Evolutionary conservation across 768 basidiomycete species (phyloP), one percentile per base, ranked within the genome.

Genomic region (Megacollybia marginata): DNA sequence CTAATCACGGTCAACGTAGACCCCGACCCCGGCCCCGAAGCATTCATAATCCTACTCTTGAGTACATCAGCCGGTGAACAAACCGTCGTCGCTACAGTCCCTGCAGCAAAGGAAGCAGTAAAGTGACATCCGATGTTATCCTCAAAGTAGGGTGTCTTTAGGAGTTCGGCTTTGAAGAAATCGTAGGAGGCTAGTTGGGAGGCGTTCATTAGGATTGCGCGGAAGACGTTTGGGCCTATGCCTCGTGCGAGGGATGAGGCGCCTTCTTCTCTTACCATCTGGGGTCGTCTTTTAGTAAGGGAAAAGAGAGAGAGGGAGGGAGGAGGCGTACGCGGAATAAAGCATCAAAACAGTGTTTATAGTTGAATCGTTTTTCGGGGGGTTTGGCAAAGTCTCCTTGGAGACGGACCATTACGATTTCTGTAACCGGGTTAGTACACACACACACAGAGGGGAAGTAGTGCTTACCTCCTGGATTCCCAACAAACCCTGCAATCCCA

Each of bases 131-230:
- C 60, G 47, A 92, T 90, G 58, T 92, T 92, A 56, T 95, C 92
- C 1, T 84, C 65, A 55, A 94, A 85, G 60, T 85, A 81, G 7
- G 64, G 55, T 3, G 80, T 81, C 64, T 83, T 82, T 45, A 93
- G 65, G 5, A 94, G 70, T 59, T 90, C 83, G 3, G 83, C 74
- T 65, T 95, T 95, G 79, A 92, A 92, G 64, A 88, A 91, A 64
- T 95, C 92, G 59, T 95, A 95, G 82, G 90, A 91, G 1, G 90
- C 92, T 20, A 94, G 80, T 63, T 95, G 92, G 68, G 85, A 88
- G 45, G 89, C 88, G 63, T 93, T 94, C 91, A 93, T 93, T 54
- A 94, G 65, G 12, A 92, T 60, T 1, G 91, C 85, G 62, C 92
- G 79, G 63, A 92, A 84, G 6, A 92, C 82, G 57, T 95, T 95